These are phyloP conservation scores for Quercus aquifolioides DNA, from an alignment of 306 rosid genomes.

Conservation along the genomic window DNA sequence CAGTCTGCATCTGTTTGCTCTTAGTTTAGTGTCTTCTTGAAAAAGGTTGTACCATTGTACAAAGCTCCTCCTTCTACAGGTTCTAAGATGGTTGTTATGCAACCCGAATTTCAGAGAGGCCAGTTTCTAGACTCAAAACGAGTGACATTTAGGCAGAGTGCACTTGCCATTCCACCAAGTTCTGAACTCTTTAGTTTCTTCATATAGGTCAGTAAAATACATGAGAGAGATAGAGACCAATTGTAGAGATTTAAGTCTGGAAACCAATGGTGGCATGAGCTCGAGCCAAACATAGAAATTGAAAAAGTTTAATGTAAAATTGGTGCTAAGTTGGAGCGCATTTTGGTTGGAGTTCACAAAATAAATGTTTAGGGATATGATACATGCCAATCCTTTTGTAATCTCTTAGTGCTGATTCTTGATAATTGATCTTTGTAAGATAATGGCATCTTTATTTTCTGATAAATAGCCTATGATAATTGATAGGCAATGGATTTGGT, in stretches of 20 bases:
- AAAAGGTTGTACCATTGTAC: too few relatives aligned
- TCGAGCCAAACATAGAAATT: neutral
- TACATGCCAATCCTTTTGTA: neutral
- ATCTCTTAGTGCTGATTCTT: neutral
- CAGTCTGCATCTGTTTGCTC: neutral
- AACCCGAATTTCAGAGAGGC: too few relatives aligned
- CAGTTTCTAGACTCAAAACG: too few relatives aligned
- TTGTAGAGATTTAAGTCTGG: neutral
- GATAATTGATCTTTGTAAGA: neutral
- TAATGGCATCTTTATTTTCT: neutral
- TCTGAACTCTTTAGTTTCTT: too few relatives aligned
- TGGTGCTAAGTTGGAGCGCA: neutral
- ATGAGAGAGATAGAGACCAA: neutral
- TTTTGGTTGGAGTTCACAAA: neutral
- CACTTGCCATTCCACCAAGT: too few relatives aligned
- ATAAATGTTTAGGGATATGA: neutral
- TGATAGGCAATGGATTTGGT: neutral
- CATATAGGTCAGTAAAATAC: too few relatives aligned
- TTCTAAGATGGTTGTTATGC: too few relatives aligned
- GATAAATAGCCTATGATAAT: too few relatives aligned
- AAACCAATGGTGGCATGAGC: neutral
- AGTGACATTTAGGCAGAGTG: too few relatives aligned
- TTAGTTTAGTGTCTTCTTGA: neutral
- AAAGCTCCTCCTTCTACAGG: too few relatives aligned
- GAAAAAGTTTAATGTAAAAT: neutral